phyloP scores from a whole-genome alignment of 2,329 filamentous ascomycete genomes.

The Cladosporium sp. region DNA sequence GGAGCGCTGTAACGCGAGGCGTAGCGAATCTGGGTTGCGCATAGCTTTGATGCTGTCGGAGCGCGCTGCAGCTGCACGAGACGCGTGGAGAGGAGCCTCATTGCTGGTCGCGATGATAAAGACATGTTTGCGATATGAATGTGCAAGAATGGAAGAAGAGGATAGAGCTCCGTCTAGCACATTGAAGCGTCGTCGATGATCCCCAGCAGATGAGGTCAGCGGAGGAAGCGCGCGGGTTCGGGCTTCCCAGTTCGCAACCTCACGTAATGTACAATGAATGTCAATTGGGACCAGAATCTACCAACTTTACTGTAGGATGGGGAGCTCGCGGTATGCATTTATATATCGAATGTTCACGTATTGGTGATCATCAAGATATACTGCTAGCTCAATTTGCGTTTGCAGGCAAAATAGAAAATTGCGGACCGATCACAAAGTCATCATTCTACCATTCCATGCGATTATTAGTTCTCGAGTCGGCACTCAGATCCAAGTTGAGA shows the following conservation, averaged over 20 bases:
- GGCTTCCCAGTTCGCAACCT: not conserved
- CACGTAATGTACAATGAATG: not conserved
- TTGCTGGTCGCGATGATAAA: constrained; percentile 29
- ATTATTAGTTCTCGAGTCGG: not conserved
- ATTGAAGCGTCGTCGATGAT: constrained; percentile 4
- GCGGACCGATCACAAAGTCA: not conserved
- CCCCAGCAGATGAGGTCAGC: constrained; percentile 9
- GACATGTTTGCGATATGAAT: constrained; percentile 25
- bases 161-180: not conserved
- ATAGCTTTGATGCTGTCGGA: constrained; percentile 31
- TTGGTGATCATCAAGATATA: no score
- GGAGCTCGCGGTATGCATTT: not conserved
- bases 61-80: constrained; percentile 8
- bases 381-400: no score
- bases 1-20: constrained; percentile 39
- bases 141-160: not conserved
- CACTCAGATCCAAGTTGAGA: not conserved
- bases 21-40: constrained; percentile 30
- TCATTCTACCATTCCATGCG: not conserved
- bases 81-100: constrained; percentile 29
- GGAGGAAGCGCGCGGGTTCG: constrained; percentile 4
- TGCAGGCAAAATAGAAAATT: not conserved
- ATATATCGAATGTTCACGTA: no score
- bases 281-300: not conserved
- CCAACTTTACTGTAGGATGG: no score